These are phyloP conservation scores for Penicillium sp. DNA, from an alignment of 2,329 filamentous ascomycete genomes.

Conservation along the genomic window DNA sequence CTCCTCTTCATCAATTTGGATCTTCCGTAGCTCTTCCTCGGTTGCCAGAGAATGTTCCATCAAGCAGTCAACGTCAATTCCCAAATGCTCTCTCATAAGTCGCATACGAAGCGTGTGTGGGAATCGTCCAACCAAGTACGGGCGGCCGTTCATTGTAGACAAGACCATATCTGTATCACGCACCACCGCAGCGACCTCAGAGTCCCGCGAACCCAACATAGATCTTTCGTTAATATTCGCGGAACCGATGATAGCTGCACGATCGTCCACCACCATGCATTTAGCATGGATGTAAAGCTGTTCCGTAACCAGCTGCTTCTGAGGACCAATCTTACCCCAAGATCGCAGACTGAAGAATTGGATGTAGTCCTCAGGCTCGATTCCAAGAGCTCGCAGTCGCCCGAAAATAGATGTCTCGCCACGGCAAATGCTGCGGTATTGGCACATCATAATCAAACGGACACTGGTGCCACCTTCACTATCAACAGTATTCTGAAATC, in stretches of 20 bases:
- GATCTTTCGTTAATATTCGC: constrained; percentile 99
- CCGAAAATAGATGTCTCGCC: constrained; percentile 93
- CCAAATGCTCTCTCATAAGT: constrained; percentile 94
- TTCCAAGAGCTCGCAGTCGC: constrained; percentile 74
- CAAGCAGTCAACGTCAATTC: constrained; percentile 91
- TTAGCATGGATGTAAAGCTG: constrained; percentile 99
- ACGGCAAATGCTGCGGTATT: constrained; percentile 93
- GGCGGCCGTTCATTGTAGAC: constrained; percentile 87
- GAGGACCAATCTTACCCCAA: constrained; percentile 88
- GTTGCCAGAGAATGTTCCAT: constrained; percentile 76
- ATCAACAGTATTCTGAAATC: constrained; percentile 96
- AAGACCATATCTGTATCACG: constrained; percentile 91
- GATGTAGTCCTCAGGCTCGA: constrained; percentile 94
- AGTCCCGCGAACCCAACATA: constrained; percentile 89
- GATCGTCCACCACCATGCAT: constrained; percentile 93
- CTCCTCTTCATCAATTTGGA: constrained; percentile 61
- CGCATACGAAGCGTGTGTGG: constrained; percentile 91
- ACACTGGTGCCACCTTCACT: constrained; percentile 93
- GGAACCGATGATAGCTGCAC: constrained; percentile 90
- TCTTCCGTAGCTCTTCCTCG: constrained; percentile 65
- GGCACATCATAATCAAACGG: constrained; percentile 93
- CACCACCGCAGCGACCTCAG: constrained; percentile 87
- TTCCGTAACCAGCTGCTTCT: constrained; percentile 85
- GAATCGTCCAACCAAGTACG: constrained; percentile 89
- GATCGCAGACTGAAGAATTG: constrained; percentile 90